phyloP scores from a whole-genome alignment of 352 stramenopile genomes.

The Globisporangium takayamanum region DNA sequence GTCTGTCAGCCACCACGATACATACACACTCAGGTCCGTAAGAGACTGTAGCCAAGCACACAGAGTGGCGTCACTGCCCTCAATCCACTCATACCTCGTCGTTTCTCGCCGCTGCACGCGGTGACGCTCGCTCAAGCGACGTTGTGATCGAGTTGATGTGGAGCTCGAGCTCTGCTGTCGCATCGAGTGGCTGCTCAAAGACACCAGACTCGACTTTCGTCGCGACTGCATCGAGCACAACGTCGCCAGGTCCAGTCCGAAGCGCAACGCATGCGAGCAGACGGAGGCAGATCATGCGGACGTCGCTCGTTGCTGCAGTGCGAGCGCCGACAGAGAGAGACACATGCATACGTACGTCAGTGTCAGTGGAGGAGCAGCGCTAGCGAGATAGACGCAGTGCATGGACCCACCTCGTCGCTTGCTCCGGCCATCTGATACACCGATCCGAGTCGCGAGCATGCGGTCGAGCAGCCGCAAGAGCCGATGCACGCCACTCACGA shows the following conservation, averaged over 20 bases:
- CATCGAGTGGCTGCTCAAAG: constrained; percentile 33
- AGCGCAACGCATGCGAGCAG: constrained; percentile 47
- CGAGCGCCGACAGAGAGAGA: neutral
- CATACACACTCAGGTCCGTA: neutral
- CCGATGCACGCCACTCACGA: constrained; percentile 51
- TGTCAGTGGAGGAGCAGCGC: neutral
- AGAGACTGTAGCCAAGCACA: neutral
- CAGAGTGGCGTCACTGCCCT: neutral
- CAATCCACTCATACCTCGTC: constrained; percentile 25
- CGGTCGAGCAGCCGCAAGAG: constrained; percentile 42
- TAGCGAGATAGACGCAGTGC: too few species aligned
- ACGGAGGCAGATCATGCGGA: constrained; percentile 39
- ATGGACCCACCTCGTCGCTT: constrained; percentile 29
- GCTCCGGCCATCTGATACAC: constrained; percentile 13
- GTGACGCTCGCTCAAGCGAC: constrained; percentile 16
- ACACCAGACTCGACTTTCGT: constrained; percentile 25
- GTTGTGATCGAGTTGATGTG: constrained; percentile 35
- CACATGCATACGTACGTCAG: neutral
- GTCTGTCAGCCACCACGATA: neutral
- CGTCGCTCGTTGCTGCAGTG: constrained; percentile 30
- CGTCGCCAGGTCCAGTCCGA: constrained; percentile 24
- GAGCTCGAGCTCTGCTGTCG: constrained; percentile 41
- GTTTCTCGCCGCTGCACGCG: neutral
- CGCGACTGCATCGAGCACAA: constrained; percentile 28
- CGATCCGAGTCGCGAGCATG: constrained; percentile 31